These are phyloP conservation scores for Hygrocybe coccinea DNA, from an alignment of 768 basidiomycete species.

Conservation along the genomic window DNA sequence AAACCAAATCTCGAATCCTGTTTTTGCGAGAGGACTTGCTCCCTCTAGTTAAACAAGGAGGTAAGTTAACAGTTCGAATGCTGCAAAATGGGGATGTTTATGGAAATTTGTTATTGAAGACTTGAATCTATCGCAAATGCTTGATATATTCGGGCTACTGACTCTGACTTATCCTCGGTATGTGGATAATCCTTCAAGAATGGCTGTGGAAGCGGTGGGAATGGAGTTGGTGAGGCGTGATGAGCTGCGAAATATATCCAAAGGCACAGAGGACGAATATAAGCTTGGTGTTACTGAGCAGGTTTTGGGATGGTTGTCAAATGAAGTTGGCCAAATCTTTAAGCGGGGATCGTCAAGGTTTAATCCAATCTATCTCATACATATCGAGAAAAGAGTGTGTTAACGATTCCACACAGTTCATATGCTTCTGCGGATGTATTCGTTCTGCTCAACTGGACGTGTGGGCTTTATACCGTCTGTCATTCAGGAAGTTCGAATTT, in stretches of 20 bases:
- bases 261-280: conserved; percentile 37
- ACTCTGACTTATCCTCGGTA: conserved; percentile 77
- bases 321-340: conserved; percentile 56
- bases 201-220: conserved; percentile 65
- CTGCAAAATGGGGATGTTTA: conserved; percentile 3
- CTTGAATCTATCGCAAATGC: conserved; percentile 50
- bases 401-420: conserved; percentile 32
- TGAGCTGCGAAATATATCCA: conserved; percentile 42
- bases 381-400: neutral
- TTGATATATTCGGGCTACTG: conserved; percentile 70
- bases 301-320: conserved; percentile 70
- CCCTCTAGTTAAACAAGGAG: conserved; percentile 51
- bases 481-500: conserved; percentile 43
- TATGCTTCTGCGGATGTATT: conserved; percentile 59
- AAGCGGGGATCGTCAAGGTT: conserved; percentile 55
- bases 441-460: conserved; percentile 68
- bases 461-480: conserved; percentile 55
- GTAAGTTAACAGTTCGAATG: conserved; percentile 33
- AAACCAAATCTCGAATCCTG: conserved; percentile 49
- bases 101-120: conserved; percentile 36
- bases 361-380: conserved; percentile 21
- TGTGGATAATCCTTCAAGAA: conserved; percentile 62
- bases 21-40: conserved; percentile 62
- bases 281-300: conserved; percentile 62
- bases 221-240: conserved; percentile 62